Evolutionary conservation across 2,329 filamentous ascomycete genomes (phyloP).

Genomic region (Xylariaceae sp.): DNA sequence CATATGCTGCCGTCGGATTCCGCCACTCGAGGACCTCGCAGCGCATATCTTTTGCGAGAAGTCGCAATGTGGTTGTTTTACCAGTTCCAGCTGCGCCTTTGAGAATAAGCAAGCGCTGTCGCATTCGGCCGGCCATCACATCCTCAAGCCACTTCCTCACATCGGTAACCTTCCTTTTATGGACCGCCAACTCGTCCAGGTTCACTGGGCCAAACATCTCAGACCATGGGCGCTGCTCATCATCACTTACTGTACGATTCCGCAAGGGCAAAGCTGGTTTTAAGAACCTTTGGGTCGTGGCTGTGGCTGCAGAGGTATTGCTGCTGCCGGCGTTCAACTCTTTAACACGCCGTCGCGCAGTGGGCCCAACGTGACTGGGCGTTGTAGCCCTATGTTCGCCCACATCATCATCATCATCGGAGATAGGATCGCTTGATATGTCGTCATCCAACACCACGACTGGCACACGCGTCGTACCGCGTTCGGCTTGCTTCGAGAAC

Average conservation of each 20-base stretch:
- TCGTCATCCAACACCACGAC: constrained; percentile 38
- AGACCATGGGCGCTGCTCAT: constrained; percentile 76
- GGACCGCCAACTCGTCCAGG: constrained; percentile 81
- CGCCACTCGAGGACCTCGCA: constrained; percentile 84
- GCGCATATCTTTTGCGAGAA: constrained; percentile 72
- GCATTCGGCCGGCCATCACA: constrained; percentile 59
- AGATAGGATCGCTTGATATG: constrained; percentile 52
- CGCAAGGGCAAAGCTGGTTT: constrained; percentile 36
- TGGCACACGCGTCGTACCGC: constrained; percentile 35
- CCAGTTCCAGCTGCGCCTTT: constrained; percentile 88
- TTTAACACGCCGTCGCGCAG: constrained; percentile 50
- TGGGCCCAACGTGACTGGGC: constrained; percentile 51
- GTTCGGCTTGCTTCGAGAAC: constrained; percentile 58
- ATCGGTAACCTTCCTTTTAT: constrained; percentile 89
- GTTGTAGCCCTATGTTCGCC: constrained; percentile 45
- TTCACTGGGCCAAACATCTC: constrained; percentile 73
- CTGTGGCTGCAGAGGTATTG: constrained; percentile 13
- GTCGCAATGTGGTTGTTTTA: constrained; percentile 80
- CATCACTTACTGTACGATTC: constrained; percentile 39
- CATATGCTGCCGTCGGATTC: constrained; percentile 63
- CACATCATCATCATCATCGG: constrained; percentile 52
- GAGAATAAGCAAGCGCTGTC: constrained; percentile 72
- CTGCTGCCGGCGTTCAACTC: constrained; percentile 31
- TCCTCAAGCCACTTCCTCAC: constrained; percentile 77
- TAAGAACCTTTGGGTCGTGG: constrained; percentile 49